phyloP scores from a whole-genome alignment of 2,329 filamentous ascomycete genomes.

The Metarhizium album region DNA sequence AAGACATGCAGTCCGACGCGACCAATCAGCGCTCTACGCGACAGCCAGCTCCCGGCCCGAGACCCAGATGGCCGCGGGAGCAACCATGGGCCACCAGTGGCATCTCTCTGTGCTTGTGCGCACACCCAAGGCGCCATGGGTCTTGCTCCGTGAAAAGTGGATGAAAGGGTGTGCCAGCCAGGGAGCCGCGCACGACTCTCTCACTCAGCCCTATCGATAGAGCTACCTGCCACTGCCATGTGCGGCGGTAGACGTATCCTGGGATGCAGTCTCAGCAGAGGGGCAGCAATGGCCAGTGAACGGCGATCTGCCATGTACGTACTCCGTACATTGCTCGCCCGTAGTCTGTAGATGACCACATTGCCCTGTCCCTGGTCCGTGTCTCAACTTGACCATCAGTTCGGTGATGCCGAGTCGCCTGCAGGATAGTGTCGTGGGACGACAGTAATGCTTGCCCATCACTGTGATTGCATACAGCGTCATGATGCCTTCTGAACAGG shows the following conservation, averaged over 20 bases:
- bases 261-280: too few relatives aligned
- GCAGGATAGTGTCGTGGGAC: background rate
- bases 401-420: background rate
- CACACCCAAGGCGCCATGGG: background rate
- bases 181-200: constrained; percentile 5
- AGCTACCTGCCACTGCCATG: background rate
- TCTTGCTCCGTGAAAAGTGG: background rate
- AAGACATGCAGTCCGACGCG: constrained; percentile 2
- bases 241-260: background rate
- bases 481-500: background rate
- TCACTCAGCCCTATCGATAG: constrained; percentile 10
- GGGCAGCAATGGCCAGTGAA: too few relatives aligned
- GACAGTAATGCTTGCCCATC: background rate
- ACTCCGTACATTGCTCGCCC: background rate
- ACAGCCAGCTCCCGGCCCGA: constrained; percentile 2
- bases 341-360: background rate
- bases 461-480: background rate
- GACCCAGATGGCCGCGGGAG: background rate
- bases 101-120: background rate
- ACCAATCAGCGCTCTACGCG: background rate
- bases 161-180: background rate
- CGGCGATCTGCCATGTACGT: too few relatives aligned
- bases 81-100: background rate
- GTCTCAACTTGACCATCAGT: background rate
- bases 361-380: background rate